A percentile compares a stretch with the other conserved stretches of the same genome.
These are phyloP conservation scores for Camellia lanceoleosa DNA, from an alignment of 148 eudicot genomes.

Conservation along the genomic window DNA sequence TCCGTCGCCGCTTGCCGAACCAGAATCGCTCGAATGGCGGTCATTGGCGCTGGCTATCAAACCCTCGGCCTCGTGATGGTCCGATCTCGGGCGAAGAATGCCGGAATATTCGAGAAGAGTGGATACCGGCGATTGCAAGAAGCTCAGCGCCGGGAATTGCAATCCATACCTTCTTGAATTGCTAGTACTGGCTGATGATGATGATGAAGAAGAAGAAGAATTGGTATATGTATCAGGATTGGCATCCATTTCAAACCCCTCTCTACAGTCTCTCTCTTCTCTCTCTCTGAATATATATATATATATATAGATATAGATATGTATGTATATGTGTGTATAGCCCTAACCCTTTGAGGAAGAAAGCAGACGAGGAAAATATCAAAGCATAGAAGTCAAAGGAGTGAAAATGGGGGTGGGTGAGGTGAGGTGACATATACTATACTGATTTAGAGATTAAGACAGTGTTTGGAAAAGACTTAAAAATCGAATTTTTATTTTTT, in stretches of 20 bases:
- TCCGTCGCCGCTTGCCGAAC: slow-evolving; percentile 10
- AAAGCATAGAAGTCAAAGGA: slow-evolving; percentile 8
- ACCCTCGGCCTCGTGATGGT: slow-evolving; percentile 21
- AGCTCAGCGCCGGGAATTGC: slow-evolving; percentile 30
- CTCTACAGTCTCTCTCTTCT: background rate
- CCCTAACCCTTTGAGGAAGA: slow-evolving; percentile 8
- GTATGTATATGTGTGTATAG: background rate
- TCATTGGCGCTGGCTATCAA: background rate
- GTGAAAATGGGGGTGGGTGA: slow-evolving; percentile 6
- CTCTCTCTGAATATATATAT: background rate
- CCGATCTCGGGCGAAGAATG: slow-evolving; percentile 22
- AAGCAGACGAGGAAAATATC: background rate
- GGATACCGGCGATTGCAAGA: slow-evolving; percentile 35
- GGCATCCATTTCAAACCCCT: slow-evolving; percentile 17
- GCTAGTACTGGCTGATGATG: background rate
- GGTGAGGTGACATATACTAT: background rate
- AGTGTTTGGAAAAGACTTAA: background rate
- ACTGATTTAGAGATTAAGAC: background rate
- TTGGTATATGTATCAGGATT: background rate
- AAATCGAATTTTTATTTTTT: background rate
- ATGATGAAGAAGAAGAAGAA: background rate
- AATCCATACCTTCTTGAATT: slow-evolving; percentile 13
- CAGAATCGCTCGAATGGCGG: background rate
- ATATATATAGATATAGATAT: too few relatives aligned
- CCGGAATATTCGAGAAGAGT: slow-evolving; percentile 43